Conservation (phyloP, 2,329 filamentous ascomycete genomes). For the Aureobasidium sp. region DNA sequence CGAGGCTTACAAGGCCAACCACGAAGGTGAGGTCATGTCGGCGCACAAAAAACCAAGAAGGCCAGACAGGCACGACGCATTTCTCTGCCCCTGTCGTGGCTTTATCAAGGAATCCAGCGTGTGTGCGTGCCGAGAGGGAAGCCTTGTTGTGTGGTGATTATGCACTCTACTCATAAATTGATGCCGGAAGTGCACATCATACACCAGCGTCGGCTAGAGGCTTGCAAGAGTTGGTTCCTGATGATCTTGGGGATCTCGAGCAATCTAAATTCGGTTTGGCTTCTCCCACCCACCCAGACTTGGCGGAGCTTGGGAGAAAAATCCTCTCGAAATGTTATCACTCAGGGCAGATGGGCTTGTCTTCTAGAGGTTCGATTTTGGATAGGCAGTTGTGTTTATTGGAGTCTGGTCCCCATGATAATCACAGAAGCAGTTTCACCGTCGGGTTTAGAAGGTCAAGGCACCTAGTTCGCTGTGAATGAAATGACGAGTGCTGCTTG, state of each 20-base stretch:
- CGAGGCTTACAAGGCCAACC: neutral
- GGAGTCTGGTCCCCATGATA: conserved; percentile 10
- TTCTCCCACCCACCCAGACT: neutral
- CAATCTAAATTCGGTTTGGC: conserved; percentile 4
- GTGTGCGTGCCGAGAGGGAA: neutral
- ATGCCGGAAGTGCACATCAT: conserved; percentile 2
- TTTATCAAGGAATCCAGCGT: neutral
- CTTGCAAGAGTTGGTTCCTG: conserved; percentile 2
- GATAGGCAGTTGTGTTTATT: conserved; percentile 8
- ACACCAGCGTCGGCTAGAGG: conserved; percentile 3
- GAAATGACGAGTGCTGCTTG: conserved; percentile 8
- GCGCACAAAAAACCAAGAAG: neutral
- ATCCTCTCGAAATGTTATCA: neutral
- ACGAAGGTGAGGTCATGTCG: neutral
- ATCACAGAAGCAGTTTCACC: conserved; percentile 3
- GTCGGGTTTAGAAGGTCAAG: neutral
- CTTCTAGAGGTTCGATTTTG: neutral
- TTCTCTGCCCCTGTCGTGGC: conserved; percentile 7
- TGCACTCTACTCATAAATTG: conserved; percentile 5
- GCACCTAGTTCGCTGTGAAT: neutral
- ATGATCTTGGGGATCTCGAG: conserved; percentile 5
- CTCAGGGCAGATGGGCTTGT: neutral
- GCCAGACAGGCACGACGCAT: neutral
- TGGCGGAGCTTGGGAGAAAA: neutral
- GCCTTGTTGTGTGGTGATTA: neutral